Evolutionary conservation across 768 basidiomycete species (phyloP).

Genomic region (Kwoniella heveanensis): DNA sequence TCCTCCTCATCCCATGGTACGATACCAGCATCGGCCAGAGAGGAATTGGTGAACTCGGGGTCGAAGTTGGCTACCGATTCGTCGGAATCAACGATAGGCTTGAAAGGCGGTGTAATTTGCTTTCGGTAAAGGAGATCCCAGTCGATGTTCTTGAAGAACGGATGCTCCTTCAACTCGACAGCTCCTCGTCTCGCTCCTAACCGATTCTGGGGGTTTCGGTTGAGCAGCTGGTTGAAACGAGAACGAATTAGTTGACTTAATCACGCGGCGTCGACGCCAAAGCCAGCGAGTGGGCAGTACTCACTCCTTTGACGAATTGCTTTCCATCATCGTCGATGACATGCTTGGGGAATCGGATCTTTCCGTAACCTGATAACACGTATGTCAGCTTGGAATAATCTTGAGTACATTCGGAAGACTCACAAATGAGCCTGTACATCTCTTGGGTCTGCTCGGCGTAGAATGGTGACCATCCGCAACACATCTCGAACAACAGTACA

Average conservation of each 20-base stretch:
- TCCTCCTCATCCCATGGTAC: conserved; percentile 61
- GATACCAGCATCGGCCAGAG: conserved; percentile 76
- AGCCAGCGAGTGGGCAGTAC: conserved; percentile 55
- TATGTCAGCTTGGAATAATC: not conserved
- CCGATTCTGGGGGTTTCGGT: conserved; percentile 97
- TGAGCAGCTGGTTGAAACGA: conserved; percentile 71
- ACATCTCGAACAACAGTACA: conserved; percentile 98
- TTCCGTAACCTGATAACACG: conserved; percentile 85
- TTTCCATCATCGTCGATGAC: conserved; percentile 98
- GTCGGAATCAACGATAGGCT: conserved; percentile 95
- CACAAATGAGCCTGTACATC: conserved; percentile 70
- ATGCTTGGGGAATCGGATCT: conserved; percentile 89
- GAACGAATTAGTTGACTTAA: not conserved
- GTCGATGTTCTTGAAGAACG: conserved; percentile 89
- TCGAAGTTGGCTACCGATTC: conserved; percentile 98
- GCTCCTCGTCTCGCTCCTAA: conserved; percentile 88
- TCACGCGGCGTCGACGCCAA: conserved; percentile 17
- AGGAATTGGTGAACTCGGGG: conserved; percentile 79
- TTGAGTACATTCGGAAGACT: conserved; percentile 8
- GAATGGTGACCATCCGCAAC: conserved; percentile 99
- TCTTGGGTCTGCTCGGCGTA: conserved; percentile 99
- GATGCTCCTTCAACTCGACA: conserved; percentile 90
- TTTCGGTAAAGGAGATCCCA: conserved; percentile 82
- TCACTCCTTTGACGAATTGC: conserved; percentile 95
- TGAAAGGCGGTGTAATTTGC: conserved; percentile 95